Evolutionary conservation across 2,329 filamentous ascomycete genomes (phyloP).

Genomic region (Cryphonectria carpinicola): DNA sequence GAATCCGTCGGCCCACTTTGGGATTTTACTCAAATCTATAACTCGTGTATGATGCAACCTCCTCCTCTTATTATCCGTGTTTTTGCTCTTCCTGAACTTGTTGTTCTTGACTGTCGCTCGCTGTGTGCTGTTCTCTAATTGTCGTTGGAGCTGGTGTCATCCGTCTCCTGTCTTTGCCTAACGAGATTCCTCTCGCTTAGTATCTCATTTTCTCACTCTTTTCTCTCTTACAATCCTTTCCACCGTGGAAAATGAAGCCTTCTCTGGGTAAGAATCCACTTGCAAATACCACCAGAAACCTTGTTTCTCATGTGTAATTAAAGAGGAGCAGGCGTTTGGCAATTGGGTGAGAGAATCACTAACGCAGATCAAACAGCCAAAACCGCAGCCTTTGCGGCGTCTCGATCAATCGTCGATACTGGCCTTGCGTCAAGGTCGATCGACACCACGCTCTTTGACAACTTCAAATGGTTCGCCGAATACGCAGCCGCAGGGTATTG

Average conservation of each 20-base stretch:
- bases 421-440: neutral
- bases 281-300: neutral
- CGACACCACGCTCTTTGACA: slow-evolving; percentile 18
- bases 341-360: neutral
- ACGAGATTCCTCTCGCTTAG: no score
- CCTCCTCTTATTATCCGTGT: neutral
- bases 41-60: neutral
- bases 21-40: neutral
- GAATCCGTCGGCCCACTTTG: neutral
- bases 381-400: slow-evolving; percentile 8
- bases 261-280: neutral
- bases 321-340: no score
- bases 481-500: slow-evolving; percentile 34
- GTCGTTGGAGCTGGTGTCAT: neutral
- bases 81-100: neutral
- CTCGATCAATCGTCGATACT: neutral
- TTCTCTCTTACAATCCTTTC: neutral
- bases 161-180: neutral
- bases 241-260: neutral
- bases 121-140: neutral
- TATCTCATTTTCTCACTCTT: neutral
- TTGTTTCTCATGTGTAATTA: neutral
- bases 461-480: slow-evolving; percentile 32
- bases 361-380: neutral
- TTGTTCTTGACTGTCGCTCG: neutral